Conservation (phyloP, 148 eudicot species). For the Silene conica region DNA sequence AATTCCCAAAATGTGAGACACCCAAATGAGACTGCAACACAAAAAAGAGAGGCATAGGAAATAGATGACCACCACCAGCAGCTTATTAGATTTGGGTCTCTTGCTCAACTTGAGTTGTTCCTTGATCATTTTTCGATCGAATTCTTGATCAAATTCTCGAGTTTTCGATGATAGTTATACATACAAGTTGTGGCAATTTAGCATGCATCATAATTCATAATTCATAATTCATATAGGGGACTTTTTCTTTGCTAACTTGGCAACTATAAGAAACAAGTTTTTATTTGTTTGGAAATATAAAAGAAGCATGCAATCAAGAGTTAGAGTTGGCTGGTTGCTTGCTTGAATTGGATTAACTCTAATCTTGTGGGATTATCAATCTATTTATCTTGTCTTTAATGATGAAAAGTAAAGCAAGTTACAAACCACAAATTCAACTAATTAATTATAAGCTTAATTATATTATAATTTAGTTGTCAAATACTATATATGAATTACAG, state of each 20-base stretch:
- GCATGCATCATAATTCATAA: slow-evolving; percentile 19
- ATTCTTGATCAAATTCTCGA: no score
- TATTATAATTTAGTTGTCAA: slow-evolving; percentile 6
- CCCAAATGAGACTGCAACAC: slow-evolving; percentile 31
- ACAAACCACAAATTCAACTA: background rate
- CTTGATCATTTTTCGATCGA: slow-evolving; percentile 21
- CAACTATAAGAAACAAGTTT: background rate
- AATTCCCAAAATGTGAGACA: slow-evolving; percentile 19
- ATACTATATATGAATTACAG: slow-evolving; percentile 6
- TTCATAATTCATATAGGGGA: no score
- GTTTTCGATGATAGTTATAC: background rate
- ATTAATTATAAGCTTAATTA: no score
- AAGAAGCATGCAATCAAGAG: no score
- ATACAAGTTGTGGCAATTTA: background rate
- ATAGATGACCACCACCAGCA: slow-evolving; percentile 4
- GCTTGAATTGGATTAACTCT: background rate
- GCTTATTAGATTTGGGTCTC: slow-evolving; percentile 21
- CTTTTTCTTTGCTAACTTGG: slow-evolving; percentile 7
- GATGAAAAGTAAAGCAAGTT: background rate
- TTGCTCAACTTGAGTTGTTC: slow-evolving; percentile 20
- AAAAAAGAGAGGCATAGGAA: slow-evolving; percentile 21
- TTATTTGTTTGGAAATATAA: slow-evolving; percentile 10
- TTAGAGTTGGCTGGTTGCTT: background rate
- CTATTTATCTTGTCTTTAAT: background rate
- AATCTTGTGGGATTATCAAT: background rate